Evolutionary conservation across 352 stramenopile genomes (phyloP).

Genomic region (Globisporangium ultimum): DNA sequence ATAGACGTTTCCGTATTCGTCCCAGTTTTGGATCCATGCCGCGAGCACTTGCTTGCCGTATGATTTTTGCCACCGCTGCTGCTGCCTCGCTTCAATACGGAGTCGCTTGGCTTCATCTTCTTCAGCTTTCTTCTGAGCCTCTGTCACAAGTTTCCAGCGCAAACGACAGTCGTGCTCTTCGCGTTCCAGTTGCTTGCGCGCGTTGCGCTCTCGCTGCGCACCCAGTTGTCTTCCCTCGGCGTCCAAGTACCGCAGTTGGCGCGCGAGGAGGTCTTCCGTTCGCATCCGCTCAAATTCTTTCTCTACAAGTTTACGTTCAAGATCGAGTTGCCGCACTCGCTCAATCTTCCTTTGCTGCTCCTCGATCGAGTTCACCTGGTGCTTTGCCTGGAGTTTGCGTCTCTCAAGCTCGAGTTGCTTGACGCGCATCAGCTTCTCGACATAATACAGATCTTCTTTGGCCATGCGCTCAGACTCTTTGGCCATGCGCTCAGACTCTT

Average conservation of each 20-base stretch:
- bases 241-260: conserved; percentile 37
- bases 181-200: conserved; percentile 37
- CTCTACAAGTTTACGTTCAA: conserved; percentile 28
- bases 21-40: conserved; percentile 48
- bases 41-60: conserved; percentile 25
- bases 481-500: conserved; percentile 36
- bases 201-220: conserved; percentile 30
- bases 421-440: conserved; percentile 33
- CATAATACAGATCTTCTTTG: conserved; percentile 57
- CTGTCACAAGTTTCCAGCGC: conserved; percentile 32
- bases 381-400: conserved; percentile 20
- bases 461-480: conserved; percentile 40
- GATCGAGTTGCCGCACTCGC: conserved; percentile 36
- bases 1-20: conserved; percentile 46
- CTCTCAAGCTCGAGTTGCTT: conserved; percentile 18
- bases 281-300: conserved; percentile 36
- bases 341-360: conserved; percentile 45
- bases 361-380: conserved; percentile 27
- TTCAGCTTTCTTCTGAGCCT: conserved; percentile 18
- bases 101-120: conserved; percentile 30
- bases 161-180: conserved; percentile 36
- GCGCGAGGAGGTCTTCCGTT: conserved; percentile 42
- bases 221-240: conserved; percentile 27
- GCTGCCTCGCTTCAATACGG: conserved; percentile 27
- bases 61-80: conserved; percentile 27